Evolutionary conservation across 805 yeast species (phyloP).

Genomic region (Wickerhamiella cacticola): DNA sequence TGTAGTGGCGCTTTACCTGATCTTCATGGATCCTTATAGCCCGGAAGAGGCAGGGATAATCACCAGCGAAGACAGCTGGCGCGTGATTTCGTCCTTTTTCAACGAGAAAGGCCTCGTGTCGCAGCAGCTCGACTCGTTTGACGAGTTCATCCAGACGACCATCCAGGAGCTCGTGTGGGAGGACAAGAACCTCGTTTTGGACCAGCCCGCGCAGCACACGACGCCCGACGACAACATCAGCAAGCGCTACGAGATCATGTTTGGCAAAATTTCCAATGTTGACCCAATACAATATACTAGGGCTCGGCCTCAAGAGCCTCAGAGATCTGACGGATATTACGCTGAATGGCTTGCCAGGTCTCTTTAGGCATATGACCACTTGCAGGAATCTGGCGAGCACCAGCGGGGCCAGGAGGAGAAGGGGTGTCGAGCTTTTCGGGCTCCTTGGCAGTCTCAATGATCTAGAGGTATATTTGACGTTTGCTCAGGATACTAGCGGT

Average conservation of each 20-base stretch:
- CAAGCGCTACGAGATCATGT: conserved; percentile 89
- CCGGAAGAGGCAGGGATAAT: conserved; percentile 62
- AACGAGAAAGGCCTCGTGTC: conserved; percentile 94
- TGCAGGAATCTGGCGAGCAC: conserved; percentile 66
- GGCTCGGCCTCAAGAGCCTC: conserved; percentile 48
- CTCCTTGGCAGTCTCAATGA: conserved; percentile 75
- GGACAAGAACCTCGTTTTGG: conserved; percentile 84
- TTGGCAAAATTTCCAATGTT: conserved; percentile 96
- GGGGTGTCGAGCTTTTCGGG: conserved; percentile 53
- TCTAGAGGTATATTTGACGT: too few species aligned
- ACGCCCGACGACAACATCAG: conserved; percentile 81
- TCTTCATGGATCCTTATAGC: conserved; percentile 33
- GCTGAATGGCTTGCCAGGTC: conserved; percentile 63
- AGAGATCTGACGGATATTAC: conserved; percentile 52
- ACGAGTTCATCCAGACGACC: conserved; percentile 92
- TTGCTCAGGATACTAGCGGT: too few species aligned
- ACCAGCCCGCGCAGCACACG: conserved; percentile 96
- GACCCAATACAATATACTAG: conserved; percentile 55
- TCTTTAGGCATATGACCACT: conserved; percentile 73
- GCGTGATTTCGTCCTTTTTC: conserved; percentile 91
- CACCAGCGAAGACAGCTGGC: conserved; percentile 98
- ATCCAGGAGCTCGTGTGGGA: conserved; percentile 95
- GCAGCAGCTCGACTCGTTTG: conserved; percentile 95
- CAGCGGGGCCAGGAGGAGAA: conserved; percentile 45
- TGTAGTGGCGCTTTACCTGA: too few species aligned